A percentile compares a stretch with the other conserved stretches of the same genome.
phyloP scores from a whole-genome alignment of 495 filamentous ascomycete species.

The Podospora pseudoanserina region DNA sequence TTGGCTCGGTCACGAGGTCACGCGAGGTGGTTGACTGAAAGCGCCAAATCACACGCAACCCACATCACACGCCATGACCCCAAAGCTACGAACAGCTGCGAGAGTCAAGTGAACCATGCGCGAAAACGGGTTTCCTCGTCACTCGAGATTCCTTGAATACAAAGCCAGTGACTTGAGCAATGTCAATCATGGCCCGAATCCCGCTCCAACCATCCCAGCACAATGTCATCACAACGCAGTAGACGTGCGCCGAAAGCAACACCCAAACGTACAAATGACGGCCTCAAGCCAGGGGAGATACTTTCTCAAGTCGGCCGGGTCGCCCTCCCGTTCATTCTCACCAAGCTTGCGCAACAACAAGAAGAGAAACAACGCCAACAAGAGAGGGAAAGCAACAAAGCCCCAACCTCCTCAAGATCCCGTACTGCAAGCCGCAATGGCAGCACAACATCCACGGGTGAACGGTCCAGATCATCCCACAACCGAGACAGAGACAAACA shows the following conservation, averaged over 20 bases:
- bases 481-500: neutral
- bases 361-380: conserved; percentile 6
- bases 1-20: conserved; percentile 17
- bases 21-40: conserved; percentile 14
- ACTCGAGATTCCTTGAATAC: neutral
- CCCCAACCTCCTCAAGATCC: neutral
- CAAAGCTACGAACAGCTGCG: conserved; percentile 5
- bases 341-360: conserved; percentile 14
- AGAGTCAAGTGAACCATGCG: neutral
- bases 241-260: neutral
- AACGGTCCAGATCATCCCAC: neutral
- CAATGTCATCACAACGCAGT: neutral
- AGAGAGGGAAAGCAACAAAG: neutral
- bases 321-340: conserved; percentile 26
- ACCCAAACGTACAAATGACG: neutral
- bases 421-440: conserved; percentile 7
- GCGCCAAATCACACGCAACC: conserved; percentile 12
- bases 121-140: neutral
- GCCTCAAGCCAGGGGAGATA: conserved; percentile 12
- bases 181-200: neutral
- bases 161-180: neutral
- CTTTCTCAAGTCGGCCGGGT: conserved; percentile 26
- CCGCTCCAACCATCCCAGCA: neutral
- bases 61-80: neutral
- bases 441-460: neutral